A percentile compares a stretch with the other conserved stretches of the same genome.
These are phyloP conservation scores for Gamarada debralockiae DNA, from an alignment of 495 filamentous ascomycete genomes.

Conservation along the genomic window DNA sequence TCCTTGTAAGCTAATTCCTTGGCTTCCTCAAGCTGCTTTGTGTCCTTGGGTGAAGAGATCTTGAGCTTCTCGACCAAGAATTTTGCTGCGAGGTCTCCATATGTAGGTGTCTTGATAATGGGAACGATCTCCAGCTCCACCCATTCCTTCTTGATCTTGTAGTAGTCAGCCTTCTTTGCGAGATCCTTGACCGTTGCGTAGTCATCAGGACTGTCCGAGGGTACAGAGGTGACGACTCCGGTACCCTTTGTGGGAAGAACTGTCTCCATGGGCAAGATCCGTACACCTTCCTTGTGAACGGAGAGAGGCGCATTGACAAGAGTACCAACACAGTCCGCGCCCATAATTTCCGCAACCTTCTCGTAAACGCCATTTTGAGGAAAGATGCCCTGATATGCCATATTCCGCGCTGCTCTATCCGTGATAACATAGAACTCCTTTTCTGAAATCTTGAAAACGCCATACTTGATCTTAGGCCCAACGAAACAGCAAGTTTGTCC, in stretches of 20 bases:
- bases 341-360: slow-evolving; percentile 65
- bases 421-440: slow-evolving; percentile 84
- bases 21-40: slow-evolving; percentile 82
- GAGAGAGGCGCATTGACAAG: slow-evolving; percentile 85
- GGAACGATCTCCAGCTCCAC: slow-evolving; percentile 81
- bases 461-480: slow-evolving; percentile 85
- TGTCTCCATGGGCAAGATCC: slow-evolving; percentile 91
- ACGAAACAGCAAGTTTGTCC: slow-evolving; percentile 97
- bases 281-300: slow-evolving; percentile 76
- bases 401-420: slow-evolving; percentile 86
- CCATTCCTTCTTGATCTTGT: slow-evolving; percentile 97
- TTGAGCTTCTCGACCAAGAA: slow-evolving; percentile 88
- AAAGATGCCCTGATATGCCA: slow-evolving; percentile 91
- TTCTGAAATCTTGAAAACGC: slow-evolving; percentile 78
- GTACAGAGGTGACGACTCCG: slow-evolving; percentile 92
- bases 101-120: slow-evolving; percentile 87
- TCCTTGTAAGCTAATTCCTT: slow-evolving; percentile 97
- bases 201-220: slow-evolving; percentile 93
- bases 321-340: slow-evolving; percentile 80
- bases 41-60: slow-evolving; percentile 93
- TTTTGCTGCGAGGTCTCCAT: slow-evolving; percentile 79
- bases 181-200: slow-evolving; percentile 86
- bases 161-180: slow-evolving; percentile 95
- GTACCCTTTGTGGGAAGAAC: slow-evolving; percentile 92
- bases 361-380: slow-evolving; percentile 69